A percentile compares a stretch with the other conserved stretches of the same genome.
Conservation (phyloP, 208 protist genomes). For the Trypanosoma lewisi region DNA sequence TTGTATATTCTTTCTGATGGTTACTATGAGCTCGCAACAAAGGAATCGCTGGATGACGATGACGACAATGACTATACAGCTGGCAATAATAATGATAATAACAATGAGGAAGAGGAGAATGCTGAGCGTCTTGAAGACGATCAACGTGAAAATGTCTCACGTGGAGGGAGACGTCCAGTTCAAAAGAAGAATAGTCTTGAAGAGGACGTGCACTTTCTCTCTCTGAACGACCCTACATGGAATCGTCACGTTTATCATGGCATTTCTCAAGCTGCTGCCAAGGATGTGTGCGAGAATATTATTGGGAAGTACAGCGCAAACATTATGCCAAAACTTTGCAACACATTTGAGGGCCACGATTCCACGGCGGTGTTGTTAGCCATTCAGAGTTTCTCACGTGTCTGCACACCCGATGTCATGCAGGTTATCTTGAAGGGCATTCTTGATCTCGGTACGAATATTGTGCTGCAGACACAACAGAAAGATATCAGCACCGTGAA, state of each 20-base stretch:
- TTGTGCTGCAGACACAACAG: slow-evolving; percentile 33
- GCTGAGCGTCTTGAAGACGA: slow-evolving; percentile 32
- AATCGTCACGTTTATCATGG: slow-evolving; percentile 79
- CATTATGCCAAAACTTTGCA: slow-evolving; percentile 89
- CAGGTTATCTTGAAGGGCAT: slow-evolving; percentile 77
- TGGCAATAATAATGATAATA: slow-evolving; percentile 19
- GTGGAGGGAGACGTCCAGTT: neutral
- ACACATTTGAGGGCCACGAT: slow-evolving; percentile 73
- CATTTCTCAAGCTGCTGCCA: slow-evolving; percentile 65
- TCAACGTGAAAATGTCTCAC: slow-evolving; percentile 12
- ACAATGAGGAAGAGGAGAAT: slow-evolving; percentile 16
- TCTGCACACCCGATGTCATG: slow-evolving; percentile 83
- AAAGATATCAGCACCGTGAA: slow-evolving; percentile 17
- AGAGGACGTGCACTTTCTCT: slow-evolving; percentile 69
- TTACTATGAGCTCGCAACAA: slow-evolving; percentile 50
- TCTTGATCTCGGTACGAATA: slow-evolving; percentile 67
- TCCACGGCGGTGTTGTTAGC: slow-evolving; percentile 77
- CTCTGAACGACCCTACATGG: slow-evolving; percentile 69
- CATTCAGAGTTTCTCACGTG: slow-evolving; percentile 84
- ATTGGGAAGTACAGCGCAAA: slow-evolving; percentile 83
- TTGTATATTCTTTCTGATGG: slow-evolving; percentile 76
- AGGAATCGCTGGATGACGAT: slow-evolving; percentile 51
- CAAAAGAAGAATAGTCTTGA: slow-evolving; percentile 63
- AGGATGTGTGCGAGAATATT: slow-evolving; percentile 61
- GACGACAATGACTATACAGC: slow-evolving; percentile 24